A percentile compares a stretch with the other conserved stretches of the same genome.
These are phyloP conservation scores for Colletotrichum siamense DNA, from an alignment of 2,329 filamentous ascomycete genomes.

Conservation along the genomic window DNA sequence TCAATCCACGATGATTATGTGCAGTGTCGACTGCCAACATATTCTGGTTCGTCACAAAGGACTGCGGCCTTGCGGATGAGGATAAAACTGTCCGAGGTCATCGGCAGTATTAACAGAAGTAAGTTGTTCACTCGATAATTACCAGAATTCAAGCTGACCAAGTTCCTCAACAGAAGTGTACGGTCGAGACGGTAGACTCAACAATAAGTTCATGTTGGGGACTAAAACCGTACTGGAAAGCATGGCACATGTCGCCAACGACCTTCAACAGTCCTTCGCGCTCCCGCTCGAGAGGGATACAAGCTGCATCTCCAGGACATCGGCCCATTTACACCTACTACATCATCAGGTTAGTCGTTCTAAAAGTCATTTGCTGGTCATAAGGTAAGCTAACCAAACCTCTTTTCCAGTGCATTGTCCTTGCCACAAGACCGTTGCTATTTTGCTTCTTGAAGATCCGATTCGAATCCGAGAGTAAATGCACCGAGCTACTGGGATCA, in stretches of 20 bases:
- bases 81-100: conserved; percentile 32
- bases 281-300: conserved; percentile 30
- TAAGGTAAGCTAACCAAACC: background rate
- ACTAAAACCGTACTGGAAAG: conserved; percentile 34
- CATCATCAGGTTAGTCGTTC: conserved; percentile 34
- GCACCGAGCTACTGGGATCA: conserved; percentile 40
- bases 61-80: conserved; percentile 36
- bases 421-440: conserved; percentile 34
- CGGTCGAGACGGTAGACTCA: conserved; percentile 31
- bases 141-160: background rate
- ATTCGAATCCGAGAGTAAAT: conserved; percentile 30
- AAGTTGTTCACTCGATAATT: background rate
- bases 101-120: conserved; percentile 37
- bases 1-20: conserved; percentile 57
- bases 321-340: conserved; percentile 35
- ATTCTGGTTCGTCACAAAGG: conserved; percentile 29
- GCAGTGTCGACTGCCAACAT: conserved; percentile 40
- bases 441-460: conserved; percentile 37
- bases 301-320: conserved; percentile 37
- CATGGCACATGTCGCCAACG: conserved; percentile 33
- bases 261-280: conserved; percentile 34
- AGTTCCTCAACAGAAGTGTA: conserved; percentile 30
- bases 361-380: too few relatives aligned
- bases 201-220: conserved; percentile 34
- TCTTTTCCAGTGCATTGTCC: conserved; percentile 31